Percentiles rank a stretch among this genome's conserved stretches.
Evolutionary conservation across 2,329 filamentous ascomycete species (phyloP).

Genomic region (Didymella lethalis): DNA sequence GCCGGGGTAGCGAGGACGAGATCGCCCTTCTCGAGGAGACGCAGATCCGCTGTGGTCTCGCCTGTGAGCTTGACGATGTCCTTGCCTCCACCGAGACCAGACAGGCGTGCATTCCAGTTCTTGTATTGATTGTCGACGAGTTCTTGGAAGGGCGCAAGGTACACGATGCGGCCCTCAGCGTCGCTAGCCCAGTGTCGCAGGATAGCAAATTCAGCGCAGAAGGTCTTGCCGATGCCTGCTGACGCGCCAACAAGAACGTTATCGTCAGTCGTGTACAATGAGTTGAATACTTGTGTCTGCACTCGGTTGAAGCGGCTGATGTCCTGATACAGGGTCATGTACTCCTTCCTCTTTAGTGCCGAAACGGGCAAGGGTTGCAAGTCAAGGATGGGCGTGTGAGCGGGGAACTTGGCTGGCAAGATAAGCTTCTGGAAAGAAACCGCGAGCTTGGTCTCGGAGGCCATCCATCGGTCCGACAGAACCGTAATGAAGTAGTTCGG

Average conservation of each 20-base stretch:
- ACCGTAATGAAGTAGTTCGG: constrained; percentile 98
- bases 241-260: constrained; percentile 94
- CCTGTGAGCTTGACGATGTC: constrained; percentile 92
- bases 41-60: constrained; percentile 89
- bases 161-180: constrained; percentile 81
- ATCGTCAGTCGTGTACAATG: constrained; percentile 87
- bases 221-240: constrained; percentile 93
- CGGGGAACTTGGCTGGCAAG: constrained; percentile 92
- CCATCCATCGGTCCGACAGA: constrained; percentile 97
- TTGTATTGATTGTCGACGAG: constrained; percentile 81
- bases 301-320: constrained; percentile 96
- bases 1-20: constrained; percentile 89
- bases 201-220: constrained; percentile 93
- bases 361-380: constrained; percentile 89
- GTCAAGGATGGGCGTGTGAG: constrained; percentile 90
- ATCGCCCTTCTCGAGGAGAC: constrained; percentile 85
- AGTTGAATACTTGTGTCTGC: constrained; percentile 96
- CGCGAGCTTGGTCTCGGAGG: constrained; percentile 90
- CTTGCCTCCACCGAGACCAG: constrained; percentile 79
- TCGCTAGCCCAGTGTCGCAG: constrained; percentile 83
- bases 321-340: constrained; percentile 78
- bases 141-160: constrained; percentile 94
- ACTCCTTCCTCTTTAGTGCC: constrained; percentile 86
- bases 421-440: constrained; percentile 96
- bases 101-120: constrained; percentile 84